phyloP scores from a whole-genome alignment of 1,284 basidiomycete species.

The Apiotrichum gracile region DNA sequence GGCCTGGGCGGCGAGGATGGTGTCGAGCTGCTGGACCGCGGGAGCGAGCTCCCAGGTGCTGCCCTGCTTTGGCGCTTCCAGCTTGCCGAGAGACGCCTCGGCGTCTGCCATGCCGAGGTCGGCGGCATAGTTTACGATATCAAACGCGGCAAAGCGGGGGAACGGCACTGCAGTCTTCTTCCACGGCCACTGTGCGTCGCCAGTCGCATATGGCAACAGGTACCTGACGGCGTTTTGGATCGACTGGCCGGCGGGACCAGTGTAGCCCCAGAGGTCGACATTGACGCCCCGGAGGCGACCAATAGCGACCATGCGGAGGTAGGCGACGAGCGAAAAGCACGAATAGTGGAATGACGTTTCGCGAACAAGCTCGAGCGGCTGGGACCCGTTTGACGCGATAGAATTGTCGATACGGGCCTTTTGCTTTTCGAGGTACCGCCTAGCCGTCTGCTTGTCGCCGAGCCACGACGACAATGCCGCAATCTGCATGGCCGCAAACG shows the following conservation, averaged over 20 bases:
- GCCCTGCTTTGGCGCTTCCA: too few species aligned
- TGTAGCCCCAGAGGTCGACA: conserved; percentile 15
- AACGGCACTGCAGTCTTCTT: too few species aligned
- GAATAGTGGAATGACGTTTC: conserved; percentile 6
- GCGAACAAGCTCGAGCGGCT: conserved; percentile 8
- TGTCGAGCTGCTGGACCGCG: too few species aligned
- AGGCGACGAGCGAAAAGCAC: conserved; percentile 8
- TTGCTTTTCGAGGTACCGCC: neutral
- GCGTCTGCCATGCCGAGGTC: too few species aligned
- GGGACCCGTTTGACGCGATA: conserved; percentile 4
- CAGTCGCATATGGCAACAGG: neutral
- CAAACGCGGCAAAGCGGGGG: too few species aligned
- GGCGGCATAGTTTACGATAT: too few species aligned
- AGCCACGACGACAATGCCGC: conserved; percentile 5
- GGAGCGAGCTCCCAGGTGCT: too few species aligned
- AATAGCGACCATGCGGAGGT: conserved; percentile 7
- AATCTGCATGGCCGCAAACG: conserved; percentile 10
- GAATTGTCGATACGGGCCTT: neutral
- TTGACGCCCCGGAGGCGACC: neutral
- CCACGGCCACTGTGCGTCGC: conserved; percentile 1
- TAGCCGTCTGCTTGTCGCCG: conserved; percentile 1
- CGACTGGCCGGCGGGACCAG: conserved; percentile 5
- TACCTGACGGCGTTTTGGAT: conserved; percentile 5
- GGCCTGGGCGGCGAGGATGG: too few species aligned
- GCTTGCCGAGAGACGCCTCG: too few species aligned